A percentile compares a stretch with the other conserved stretches of the same genome.
Conservation (phyloP, 2,329 filamentous ascomycete genomes). For the Aureobasidium sp. region DNA sequence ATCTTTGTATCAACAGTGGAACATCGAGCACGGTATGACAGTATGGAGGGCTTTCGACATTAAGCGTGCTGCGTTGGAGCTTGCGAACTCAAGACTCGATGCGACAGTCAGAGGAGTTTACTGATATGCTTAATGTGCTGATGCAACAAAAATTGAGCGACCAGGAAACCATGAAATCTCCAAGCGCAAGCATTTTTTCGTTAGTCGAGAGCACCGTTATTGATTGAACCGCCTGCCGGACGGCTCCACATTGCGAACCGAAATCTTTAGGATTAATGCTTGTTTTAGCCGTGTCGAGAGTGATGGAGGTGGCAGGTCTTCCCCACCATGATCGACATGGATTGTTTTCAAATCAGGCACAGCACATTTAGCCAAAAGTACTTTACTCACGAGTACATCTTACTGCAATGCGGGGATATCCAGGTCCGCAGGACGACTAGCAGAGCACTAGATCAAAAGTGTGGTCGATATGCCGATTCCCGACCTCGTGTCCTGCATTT, state of each 20-base stretch:
- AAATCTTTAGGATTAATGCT: not conserved
- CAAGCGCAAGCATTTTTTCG: not conserved
- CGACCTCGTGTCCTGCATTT: not conserved
- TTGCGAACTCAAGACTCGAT: not conserved
- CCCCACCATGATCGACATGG: constrained; percentile 7
- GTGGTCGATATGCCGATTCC: not conserved
- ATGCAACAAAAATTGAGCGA: not conserved
- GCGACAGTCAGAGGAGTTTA: not conserved
- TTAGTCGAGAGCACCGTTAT: not conserved
- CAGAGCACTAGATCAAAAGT: not conserved
- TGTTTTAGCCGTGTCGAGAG: not conserved
- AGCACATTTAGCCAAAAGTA: constrained; percentile 10
- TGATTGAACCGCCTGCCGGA: not conserved
- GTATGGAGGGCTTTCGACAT: not conserved
- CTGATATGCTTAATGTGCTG: not conserved
- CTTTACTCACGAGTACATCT: not conserved
- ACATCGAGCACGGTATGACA: not conserved
- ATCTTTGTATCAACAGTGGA: not conserved
- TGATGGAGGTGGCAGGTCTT: not conserved
- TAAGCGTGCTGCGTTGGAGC: constrained; percentile 3
- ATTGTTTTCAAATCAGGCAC: not conserved
- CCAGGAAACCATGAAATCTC: not conserved
- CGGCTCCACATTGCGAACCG: not conserved
- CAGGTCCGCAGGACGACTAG: not conserved
- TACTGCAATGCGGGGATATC: not conserved